phyloP scores from a whole-genome alignment of 2,329 filamentous ascomycete species.

The Mollisiaceae sp. region DNA sequence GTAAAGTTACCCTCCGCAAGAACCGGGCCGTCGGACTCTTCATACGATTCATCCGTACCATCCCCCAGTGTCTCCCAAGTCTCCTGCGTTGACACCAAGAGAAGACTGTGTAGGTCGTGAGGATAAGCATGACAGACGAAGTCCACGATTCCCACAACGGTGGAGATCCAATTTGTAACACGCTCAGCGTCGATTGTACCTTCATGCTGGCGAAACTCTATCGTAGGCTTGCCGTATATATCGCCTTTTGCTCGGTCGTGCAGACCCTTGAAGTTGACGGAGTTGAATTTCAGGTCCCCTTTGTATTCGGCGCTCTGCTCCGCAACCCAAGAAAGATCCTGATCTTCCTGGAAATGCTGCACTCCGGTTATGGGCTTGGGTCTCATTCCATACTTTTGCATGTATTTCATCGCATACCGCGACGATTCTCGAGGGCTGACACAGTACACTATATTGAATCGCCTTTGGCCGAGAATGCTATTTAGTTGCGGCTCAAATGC shows the following conservation, averaged over 20 bases:
- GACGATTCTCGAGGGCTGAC: conserved; percentile 13
- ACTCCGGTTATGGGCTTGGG: conserved; percentile 10
- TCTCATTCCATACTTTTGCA: neutral
- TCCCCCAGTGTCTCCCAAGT: conserved; percentile 14
- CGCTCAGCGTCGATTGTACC: conserved; percentile 29
- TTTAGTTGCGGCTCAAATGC: conserved; percentile 41
- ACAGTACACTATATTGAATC: neutral
- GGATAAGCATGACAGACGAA: conserved; percentile 8
- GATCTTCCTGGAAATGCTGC: conserved; percentile 4
- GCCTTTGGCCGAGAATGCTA: conserved; percentile 32
- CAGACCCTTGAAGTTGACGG: neutral
- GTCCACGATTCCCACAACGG: conserved; percentile 27
- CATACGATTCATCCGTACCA: neutral
- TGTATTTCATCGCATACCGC: conserved; percentile 5
- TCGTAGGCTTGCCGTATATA: conserved; percentile 20
- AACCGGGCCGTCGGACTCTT: conserved; percentile 7
- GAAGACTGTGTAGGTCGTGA: neutral
- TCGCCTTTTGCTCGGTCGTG: neutral
- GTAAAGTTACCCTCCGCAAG: conserved; percentile 14
- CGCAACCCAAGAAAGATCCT: neutral
- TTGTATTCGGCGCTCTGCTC: neutral
- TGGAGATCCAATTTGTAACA: conserved; percentile 30
- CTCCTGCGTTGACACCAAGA: neutral
- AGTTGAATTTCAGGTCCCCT: neutral
- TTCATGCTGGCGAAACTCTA: conserved; percentile 40